A percentile compares a stretch with the other conserved stretches of the same genome.
Conservation (phyloP, 2,329 filamentous ascomycete genomes). For the Pestalotiopsis fici region DNA sequence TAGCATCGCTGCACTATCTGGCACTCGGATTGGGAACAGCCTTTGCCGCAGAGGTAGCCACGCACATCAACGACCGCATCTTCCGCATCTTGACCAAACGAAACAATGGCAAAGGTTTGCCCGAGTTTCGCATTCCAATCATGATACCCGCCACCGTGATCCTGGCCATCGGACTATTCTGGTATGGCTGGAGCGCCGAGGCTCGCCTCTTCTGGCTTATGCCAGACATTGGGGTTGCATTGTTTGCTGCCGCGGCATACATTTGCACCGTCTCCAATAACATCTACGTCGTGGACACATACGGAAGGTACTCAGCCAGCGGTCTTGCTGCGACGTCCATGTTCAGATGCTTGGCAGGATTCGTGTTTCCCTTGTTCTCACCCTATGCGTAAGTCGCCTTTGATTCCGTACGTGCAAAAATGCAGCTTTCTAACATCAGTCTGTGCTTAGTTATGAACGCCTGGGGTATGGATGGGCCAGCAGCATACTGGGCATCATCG, state of each 20-base stretch:
- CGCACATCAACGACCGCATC: background rate
- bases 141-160: conserved; percentile 19
- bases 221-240: too few relatives aligned
- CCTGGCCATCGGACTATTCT: conserved; percentile 30
- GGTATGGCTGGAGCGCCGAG: conserved; percentile 18
- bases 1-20: background rate
- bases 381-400: too few relatives aligned
- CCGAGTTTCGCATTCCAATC: conserved; percentile 24
- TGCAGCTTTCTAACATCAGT: too few relatives aligned
- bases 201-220: too few relatives aligned
- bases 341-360: too few relatives aligned
- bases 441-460: background rate
- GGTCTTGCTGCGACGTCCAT: too few relatives aligned
- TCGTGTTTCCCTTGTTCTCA: too few relatives aligned
- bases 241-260: too few relatives aligned
- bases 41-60: background rate
- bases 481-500: background rate
- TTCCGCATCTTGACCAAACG: background rate
- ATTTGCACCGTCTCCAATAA: too few relatives aligned
- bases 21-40: background rate
- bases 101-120: background rate
- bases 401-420: too few relatives aligned
- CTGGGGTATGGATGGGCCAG: background rate
- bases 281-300: too few relatives aligned
- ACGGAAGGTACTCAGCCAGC: too few relatives aligned